Conservation (phyloP, 2,329 filamentous ascomycete species). For the Cryphonectria carpinicola region DNA sequence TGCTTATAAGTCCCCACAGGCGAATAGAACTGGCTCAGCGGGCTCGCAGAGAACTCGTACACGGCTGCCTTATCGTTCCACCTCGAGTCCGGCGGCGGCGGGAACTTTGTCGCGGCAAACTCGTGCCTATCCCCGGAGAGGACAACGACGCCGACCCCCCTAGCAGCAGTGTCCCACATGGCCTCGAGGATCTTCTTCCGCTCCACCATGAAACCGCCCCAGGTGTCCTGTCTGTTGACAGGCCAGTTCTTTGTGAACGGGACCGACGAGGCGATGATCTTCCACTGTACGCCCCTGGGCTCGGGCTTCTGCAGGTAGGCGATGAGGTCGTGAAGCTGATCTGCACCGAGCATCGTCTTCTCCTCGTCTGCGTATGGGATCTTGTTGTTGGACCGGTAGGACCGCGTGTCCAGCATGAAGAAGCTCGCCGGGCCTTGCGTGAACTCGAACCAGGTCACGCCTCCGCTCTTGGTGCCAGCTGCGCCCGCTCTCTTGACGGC, state of each 20-base stretch:
- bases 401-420: conserved; percentile 91
- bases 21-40: conserved; percentile 91
- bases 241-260: conserved; percentile 99
- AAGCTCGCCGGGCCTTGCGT: conserved; percentile 88
- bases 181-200: conserved; percentile 79
- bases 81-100: conserved; percentile 60
- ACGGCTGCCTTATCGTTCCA: conserved; percentile 70
- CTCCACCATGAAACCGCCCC: conserved; percentile 89
- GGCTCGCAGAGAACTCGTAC: conserved; percentile 90
- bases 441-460: conserved; percentile 86
- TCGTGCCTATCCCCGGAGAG: conserved; percentile 95
- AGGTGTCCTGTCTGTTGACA: conserved; percentile 85
- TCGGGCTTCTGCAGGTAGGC: conserved; percentile 75
- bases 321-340: conserved; percentile 80
- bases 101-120: conserved; percentile 86
- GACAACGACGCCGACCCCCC: conserved; percentile 77
- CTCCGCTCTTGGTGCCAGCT: conserved; percentile 47
- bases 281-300: conserved; percentile 83
- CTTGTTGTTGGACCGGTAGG: conserved; percentile 74
- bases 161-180: conserved; percentile 85
- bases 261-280: conserved; percentile 86
- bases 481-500: conserved; percentile 54
- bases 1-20: conserved; percentile 84
- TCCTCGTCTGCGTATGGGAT: conserved; percentile 62
- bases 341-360: conserved; percentile 85